These are phyloP conservation scores for Cenchrus purpureus DNA, from an alignment of 176 grass and related monocot genomes.

Conservation along the genomic window DNA sequence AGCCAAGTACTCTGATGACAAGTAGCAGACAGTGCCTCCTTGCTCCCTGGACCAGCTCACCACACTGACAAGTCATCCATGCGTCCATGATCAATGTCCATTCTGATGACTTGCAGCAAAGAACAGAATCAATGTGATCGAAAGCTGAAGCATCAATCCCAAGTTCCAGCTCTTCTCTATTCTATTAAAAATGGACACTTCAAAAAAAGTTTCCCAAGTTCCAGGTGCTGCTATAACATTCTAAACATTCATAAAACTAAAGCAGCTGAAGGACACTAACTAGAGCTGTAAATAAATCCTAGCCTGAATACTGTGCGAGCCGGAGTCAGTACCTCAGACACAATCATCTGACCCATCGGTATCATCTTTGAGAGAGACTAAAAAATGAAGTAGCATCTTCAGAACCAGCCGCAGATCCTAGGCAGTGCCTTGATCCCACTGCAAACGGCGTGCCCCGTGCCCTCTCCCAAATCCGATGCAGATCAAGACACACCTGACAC, in stretches of 20 bases:
- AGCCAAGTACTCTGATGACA: background rate
- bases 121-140: background rate
- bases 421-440: background rate
- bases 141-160: background rate
- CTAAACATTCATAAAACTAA: background rate
- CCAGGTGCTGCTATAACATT: background rate
- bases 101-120: background rate
- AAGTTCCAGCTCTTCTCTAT: background rate
- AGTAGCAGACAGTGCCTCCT: background rate
- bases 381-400: too few species aligned
- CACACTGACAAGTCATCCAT: background rate
- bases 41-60: background rate
- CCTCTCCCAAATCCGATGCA: constrained; percentile 11
- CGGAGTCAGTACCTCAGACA: background rate
- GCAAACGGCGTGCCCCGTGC: background rate
- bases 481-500: background rate
- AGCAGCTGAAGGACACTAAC: background rate
- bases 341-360: background rate
- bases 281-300: background rate
- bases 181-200: background rate
- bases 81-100: background rate
- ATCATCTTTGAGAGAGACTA: too few species aligned
- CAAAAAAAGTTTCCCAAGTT: background rate
- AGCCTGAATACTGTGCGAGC: background rate
- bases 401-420: background rate